Percentiles rank a stretch among this genome's conserved stretches.
Conservation (phyloP, 1,139 yeast genomes). For the Yamadazyma friedrichii region DNA sequence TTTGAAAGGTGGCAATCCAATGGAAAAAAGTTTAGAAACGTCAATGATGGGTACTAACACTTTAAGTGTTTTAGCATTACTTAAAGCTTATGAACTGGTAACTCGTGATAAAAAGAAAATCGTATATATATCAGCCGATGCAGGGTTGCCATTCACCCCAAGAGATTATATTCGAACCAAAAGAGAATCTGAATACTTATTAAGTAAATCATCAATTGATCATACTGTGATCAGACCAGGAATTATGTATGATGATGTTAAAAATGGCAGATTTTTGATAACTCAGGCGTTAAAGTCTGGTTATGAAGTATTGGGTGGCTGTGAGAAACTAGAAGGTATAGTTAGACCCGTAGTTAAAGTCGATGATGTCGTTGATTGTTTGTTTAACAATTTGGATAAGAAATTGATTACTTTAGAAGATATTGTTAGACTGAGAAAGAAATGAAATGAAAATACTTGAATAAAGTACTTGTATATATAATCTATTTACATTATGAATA, state of each 20-base stretch:
- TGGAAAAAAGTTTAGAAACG: slow-evolving; percentile 43
- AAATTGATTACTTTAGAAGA: slow-evolving; percentile 10
- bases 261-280: slow-evolving; percentile 1
- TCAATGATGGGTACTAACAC: slow-evolving; percentile 66
- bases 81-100: slow-evolving; percentile 25
- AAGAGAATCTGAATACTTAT: slow-evolving; percentile 68
- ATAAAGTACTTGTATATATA: slow-evolving; percentile 3
- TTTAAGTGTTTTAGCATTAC: slow-evolving; percentile 66
- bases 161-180: slow-evolving; percentile 70
- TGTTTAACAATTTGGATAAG: slow-evolving; percentile 56
- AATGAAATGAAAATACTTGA: slow-evolving; percentile 11
- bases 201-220: slow-evolving; percentile 48
- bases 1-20: slow-evolving; percentile 47
- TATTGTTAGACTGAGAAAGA: slow-evolving; percentile 55
- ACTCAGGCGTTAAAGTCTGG: slow-evolving; percentile 17
- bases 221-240: slow-evolving; percentile 76
- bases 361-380: slow-evolving; percentile 62
- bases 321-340: slow-evolving; percentile 38
- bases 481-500: neutral
- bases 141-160: slow-evolving; percentile 58
- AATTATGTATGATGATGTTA: slow-evolving; percentile 67
- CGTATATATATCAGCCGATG: slow-evolving; percentile 77
- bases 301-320: slow-evolving; percentile 19
- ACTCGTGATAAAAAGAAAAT: slow-evolving; percentile 25
- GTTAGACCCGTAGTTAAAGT: slow-evolving; percentile 69